Evolutionary conservation across 2,329 filamentous ascomycete species (phyloP), one percentile per base, ranked within the genome.

Genomic region (Colletotrichum incanum): DNA sequence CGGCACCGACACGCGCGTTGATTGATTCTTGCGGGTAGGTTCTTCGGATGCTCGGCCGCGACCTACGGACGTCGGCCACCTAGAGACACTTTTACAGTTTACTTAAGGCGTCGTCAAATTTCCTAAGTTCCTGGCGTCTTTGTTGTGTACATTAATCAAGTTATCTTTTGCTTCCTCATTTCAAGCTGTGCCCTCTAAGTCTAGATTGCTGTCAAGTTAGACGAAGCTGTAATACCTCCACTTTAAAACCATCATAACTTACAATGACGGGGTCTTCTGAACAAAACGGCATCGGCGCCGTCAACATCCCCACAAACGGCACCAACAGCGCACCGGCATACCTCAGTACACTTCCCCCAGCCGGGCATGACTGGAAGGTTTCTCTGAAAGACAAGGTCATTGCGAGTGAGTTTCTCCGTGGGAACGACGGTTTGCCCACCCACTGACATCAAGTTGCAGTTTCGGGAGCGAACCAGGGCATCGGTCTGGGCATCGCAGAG

Each of bases 401-500:
- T 65, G 77, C 82, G 23, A 82, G 81, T 82, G 75, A 72, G 80
- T 78, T n/a, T 39, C 16, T 28, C 31, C 8, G 8, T n/a, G 34
- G 4, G 3, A n/a, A 12, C 1, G 1, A 37, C 12, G 52, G 18
- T 16, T 12, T n/a, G 20, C 8, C 6, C 34, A 26, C 12, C 16
- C 37, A 41, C 55, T 55, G 18, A 45, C 41, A 1, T 14, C n/a
- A 14, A 9, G 12, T 20, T n/a, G 54, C 72, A 76, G 81, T 84
- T 73, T 84, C 83, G 3, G 83, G 83, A 18, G 83, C 83, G 52
- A 84, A 70, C 54, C 67, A 70, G 61, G 67, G 67, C n/a, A 70
- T 70, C 34, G 67, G 84, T 11, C 80, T 86, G 6, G 84, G 84
- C 23, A 82, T 86, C 55, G 84, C 84, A 28, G 82, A 86, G 74